Base-by-base conservation (phyloP, 768 basidiomycete species). In the Tephrocybe sp. region DNA sequence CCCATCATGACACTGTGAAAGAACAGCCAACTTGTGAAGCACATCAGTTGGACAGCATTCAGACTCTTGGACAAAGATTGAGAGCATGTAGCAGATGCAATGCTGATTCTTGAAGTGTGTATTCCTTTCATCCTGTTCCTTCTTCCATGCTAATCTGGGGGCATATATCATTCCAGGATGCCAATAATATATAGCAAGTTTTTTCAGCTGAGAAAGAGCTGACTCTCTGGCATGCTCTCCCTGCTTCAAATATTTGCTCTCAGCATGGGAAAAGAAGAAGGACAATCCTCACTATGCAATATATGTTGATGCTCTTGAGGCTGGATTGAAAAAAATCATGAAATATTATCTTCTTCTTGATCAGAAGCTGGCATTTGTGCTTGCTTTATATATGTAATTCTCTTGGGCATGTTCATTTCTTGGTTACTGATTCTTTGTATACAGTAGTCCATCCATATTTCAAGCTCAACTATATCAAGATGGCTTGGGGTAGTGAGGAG, bases 201-300 rank as follows among this genome's bases (percentile, higher is more conserved):
- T 68, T 70, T 44, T 69, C 63, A 0, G 47, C 64, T 0, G 64
- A 67, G 12, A 30, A 49, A 9, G 50, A 54, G 1, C 62, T 62
- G 67, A 67, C 50, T n/a, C n/a, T n/a, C n/a, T n/a, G n/a, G n/a
- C n/a, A n/a, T n/a, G n/a, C n/a, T n/a, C n/a, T n/a, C n/a, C n/a
- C n/a, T n/a, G n/a, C n/a, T n/a, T n/a, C n/a, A n/a, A n/a, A n/a
- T n/a, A n/a, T n/a, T n/a, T n/a, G n/a, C n/a, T n/a, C n/a, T n/a
- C n/a, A 17, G n/a, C n/a, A n/a, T n/a, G n/a, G n/a, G n/a, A n/a
- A n/a, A n/a, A n/a, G n/a, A n/a, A n/a, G n/a, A n/a, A 3, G 1
- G 6, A 50, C 0, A 8, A 57, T 5, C 28, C 26, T 0, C 11
- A 34, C 4, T 70, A 50, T 25, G 2, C 9, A 1, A 9, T 58